Evolutionary conservation across 176 grass and related monocot species (phyloP), one percentile per base, ranked within the genome.

Genomic region (Metroxylon sagu): DNA sequence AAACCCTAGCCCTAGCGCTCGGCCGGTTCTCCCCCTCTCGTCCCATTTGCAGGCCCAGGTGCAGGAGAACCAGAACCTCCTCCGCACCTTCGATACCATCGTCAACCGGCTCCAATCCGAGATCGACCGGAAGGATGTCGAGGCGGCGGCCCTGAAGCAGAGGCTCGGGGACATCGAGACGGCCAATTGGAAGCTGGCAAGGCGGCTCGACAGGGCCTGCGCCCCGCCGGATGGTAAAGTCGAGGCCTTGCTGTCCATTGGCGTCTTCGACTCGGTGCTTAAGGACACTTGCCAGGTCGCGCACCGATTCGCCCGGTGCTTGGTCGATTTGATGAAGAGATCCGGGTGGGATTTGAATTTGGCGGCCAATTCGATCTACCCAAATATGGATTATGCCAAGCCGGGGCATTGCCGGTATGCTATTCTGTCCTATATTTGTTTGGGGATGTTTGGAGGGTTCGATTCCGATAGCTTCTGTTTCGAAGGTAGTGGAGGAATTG

Each of bases 251-350:
- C 87, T 98, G 4, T 92, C 87, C 14, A 73, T 79, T 6, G 78
- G 87, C 51, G 93, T 98, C 66, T 98, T 98, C 49, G 87, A 98
- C 50, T 91, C 93, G 8, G 87, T 98, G 67, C 75, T 98, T 59
- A 89, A 88, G 19, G 93, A 98, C 49, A 85, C 87, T 23, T 83
- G 89, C 72, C 78, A 81, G 23, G 74, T 98, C n/a, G 60, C 84
- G 10, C 93, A 98, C 70, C 78, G 87, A 14, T 98, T 98, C 58
- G 85, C 93, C 39, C 76, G 85, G 39, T 71, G 75, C 16, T 71
- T 88, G 16, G 81, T 73, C 3, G 84, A 92, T 52, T 73, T 88
- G 56, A 83, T 92, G 70, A 70, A 71, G 28, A 52, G 63, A 66
- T 73, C 73, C 0, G 87, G 87, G 19, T 92, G 84, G 93, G 70